Evolutionary conservation across 768 basidiomycete species (phyloP).

Genomic region (Naematelia aurantialba): DNA sequence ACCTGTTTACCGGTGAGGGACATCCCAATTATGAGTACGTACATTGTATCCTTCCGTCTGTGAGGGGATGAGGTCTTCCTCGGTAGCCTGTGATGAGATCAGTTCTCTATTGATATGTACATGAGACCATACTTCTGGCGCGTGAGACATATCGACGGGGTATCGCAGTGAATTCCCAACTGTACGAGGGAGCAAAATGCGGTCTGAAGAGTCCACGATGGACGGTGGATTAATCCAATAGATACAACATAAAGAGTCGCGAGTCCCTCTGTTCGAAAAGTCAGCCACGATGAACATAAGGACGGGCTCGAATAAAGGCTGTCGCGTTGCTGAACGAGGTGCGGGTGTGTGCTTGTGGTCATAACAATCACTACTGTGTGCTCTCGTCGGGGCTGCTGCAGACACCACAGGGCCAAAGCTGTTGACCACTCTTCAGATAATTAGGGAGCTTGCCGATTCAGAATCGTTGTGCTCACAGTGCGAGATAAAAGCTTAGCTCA

Average conservation of each 20-base stretch:
- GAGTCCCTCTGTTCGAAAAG: not conserved
- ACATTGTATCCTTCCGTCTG: conserved; percentile 51
- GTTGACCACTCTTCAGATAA: too few relatives aligned
- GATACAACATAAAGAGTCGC: too few relatives aligned
- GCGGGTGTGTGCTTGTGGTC: not conserved
- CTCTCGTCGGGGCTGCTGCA: too few relatives aligned
- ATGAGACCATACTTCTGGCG: not conserved
- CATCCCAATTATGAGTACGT: conserved; percentile 7
- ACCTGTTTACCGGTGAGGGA: conserved; percentile 25
- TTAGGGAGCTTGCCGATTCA: too few relatives aligned
- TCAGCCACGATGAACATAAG: not conserved
- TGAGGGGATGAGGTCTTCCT: conserved; percentile 47
- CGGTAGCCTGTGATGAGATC: conserved; percentile 25
- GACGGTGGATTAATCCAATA: too few relatives aligned
- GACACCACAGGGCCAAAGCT: too few relatives aligned
- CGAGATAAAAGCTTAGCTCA: not conserved
- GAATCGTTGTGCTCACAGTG: too few relatives aligned
- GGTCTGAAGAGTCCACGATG: too few relatives aligned
- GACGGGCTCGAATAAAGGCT: not conserved
- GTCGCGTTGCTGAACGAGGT: not conserved
- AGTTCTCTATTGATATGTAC: too few relatives aligned
- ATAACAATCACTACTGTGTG: not conserved
- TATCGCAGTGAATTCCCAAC: too few relatives aligned
- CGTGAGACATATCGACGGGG: conserved; percentile 10
- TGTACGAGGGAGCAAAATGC: too few relatives aligned